Conservation (phyloP, 73 alveolate genomes). For the Uronychia setigera region DNA sequence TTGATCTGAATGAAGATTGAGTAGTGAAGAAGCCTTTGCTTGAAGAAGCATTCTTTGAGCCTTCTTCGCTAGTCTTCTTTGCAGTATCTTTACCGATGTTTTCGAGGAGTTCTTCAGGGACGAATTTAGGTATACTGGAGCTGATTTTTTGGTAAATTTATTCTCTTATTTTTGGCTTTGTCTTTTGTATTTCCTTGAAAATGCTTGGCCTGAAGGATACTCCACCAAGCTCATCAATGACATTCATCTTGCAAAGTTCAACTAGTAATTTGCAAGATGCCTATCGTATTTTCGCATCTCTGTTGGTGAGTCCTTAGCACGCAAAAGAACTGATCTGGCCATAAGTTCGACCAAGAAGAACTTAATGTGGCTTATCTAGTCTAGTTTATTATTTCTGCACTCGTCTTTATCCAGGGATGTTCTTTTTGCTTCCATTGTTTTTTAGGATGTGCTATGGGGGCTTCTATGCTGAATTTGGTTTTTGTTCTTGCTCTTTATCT, state of each 20-base stretch:
- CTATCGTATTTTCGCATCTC: slow-evolving; percentile 32
- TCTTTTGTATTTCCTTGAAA: neutral
- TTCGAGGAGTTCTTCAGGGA: neutral
- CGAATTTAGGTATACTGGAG: neutral
- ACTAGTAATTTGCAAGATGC: slow-evolving; percentile 18
- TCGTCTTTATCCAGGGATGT: no score
- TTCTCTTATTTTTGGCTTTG: neutral
- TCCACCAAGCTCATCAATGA: slow-evolving; percentile 26
- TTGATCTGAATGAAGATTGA: neutral
- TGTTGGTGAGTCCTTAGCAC: slow-evolving; percentile 20
- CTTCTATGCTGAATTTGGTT: neutral
- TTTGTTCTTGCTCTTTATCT: neutral
- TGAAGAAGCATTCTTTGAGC: no score
- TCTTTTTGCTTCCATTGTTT: neutral
- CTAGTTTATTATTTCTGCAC: no score
- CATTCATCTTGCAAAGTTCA: slow-evolving; percentile 34
- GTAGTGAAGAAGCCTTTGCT: neutral
- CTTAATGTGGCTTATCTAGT: slow-evolving; percentile 18
- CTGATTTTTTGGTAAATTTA: neutral
- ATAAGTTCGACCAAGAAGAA: slow-evolving; percentile 29
- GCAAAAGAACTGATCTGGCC: slow-evolving; percentile 30
- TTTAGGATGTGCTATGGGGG: neutral
- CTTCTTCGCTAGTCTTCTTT: no score
- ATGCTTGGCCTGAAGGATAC: slow-evolving; percentile 20
- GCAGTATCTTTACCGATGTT: neutral